Evolutionary conservation across 1,284 basidiomycete species (phyloP).

Genomic region (Ganoderma boninense): DNA sequence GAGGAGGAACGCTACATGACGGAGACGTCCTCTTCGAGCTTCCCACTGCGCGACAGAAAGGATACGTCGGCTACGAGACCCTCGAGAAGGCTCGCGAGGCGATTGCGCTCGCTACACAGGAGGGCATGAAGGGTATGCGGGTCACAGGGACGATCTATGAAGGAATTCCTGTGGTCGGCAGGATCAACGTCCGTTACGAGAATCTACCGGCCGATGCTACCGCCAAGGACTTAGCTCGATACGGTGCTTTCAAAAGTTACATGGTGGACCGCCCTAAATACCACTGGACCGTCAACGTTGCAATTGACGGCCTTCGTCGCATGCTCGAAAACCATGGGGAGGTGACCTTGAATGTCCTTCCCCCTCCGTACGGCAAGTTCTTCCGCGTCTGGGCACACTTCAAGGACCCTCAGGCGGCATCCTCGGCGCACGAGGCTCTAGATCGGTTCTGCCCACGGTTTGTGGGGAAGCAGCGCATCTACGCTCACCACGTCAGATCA

Average conservation of each 20-base stretch:
- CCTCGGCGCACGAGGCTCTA: conserved; percentile 53
- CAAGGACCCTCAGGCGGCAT: conserved; percentile 55
- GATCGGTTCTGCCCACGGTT: conserved; percentile 52
- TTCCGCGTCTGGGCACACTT: conserved; percentile 64
- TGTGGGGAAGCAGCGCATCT: conserved; percentile 53
- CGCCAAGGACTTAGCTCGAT: conserved; percentile 51
- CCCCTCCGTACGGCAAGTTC: conserved; percentile 60
- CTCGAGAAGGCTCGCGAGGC: conserved; percentile 55
- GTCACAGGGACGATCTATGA: conserved; percentile 57
- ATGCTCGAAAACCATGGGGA: conserved; percentile 51
- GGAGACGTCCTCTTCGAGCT: conserved; percentile 56
- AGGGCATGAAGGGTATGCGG: conserved; percentile 46
- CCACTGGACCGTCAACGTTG: conserved; percentile 44
- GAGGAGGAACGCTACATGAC: conserved; percentile 52
- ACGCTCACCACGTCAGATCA: conserved; percentile 57
- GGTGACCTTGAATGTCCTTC: conserved; percentile 52
- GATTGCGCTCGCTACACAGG: conserved; percentile 47
- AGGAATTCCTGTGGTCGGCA: conserved; percentile 63
- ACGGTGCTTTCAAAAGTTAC: conserved; percentile 44
- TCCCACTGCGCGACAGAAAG: conserved; percentile 54
- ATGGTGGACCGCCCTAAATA: conserved; percentile 50
- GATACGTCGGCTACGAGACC: conserved; percentile 65
- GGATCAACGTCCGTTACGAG: conserved; percentile 62
- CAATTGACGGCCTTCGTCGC: conserved; percentile 49
- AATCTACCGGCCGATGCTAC: conserved; percentile 57